Evolutionary conservation across 2,329 filamentous ascomycete genomes (phyloP).

Genomic region (Neonectria magnoliae): DNA sequence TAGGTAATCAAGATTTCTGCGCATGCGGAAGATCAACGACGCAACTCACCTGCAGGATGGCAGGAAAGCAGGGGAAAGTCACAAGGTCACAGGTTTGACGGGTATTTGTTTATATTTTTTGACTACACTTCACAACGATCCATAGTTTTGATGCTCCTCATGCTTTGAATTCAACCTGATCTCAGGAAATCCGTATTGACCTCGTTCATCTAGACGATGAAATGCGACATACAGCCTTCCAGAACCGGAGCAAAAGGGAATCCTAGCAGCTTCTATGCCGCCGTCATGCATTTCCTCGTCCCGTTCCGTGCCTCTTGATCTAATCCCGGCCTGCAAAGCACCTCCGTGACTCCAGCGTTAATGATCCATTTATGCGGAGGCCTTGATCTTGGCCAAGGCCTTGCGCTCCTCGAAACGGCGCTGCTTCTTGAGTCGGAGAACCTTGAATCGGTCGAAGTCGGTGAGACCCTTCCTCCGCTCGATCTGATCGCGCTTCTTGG

Average conservation of each 20-base stretch:
- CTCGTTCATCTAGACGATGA: slow-evolving; percentile 69
- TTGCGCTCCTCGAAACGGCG: slow-evolving; percentile 98
- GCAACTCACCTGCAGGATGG: slow-evolving; percentile 16
- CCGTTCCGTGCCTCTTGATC: slow-evolving; percentile 50
- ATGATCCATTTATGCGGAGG: slow-evolving; percentile 72
- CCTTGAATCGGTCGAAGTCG: slow-evolving; percentile 99
- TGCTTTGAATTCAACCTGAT: slow-evolving; percentile 55
- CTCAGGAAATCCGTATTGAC: slow-evolving; percentile 72
- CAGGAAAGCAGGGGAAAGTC: background rate
- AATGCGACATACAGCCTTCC: slow-evolving; percentile 74
- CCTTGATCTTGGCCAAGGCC: slow-evolving; percentile 92
- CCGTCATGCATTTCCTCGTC: slow-evolving; percentile 49
- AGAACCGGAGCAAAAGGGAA: slow-evolving; percentile 66
- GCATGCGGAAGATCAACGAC: slow-evolving; percentile 18
- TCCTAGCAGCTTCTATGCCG: slow-evolving; percentile 65
- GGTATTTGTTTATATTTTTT: slow-evolving; percentile 46
- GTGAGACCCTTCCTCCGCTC: slow-evolving; percentile 89
- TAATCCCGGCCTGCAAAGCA: slow-evolving; percentile 49
- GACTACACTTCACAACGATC: slow-evolving; percentile 48
- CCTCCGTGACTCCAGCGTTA: slow-evolving; percentile 47
- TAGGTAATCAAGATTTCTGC: slow-evolving; percentile 50
- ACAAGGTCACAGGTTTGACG: slow-evolving; percentile 21
- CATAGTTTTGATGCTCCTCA: slow-evolving; percentile 42
- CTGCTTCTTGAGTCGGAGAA: slow-evolving; percentile 99
- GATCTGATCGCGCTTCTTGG: slow-evolving; percentile 89